Conservation (phyloP, 805 yeast species). For the Crinitomyces ghanaensis region DNA sequence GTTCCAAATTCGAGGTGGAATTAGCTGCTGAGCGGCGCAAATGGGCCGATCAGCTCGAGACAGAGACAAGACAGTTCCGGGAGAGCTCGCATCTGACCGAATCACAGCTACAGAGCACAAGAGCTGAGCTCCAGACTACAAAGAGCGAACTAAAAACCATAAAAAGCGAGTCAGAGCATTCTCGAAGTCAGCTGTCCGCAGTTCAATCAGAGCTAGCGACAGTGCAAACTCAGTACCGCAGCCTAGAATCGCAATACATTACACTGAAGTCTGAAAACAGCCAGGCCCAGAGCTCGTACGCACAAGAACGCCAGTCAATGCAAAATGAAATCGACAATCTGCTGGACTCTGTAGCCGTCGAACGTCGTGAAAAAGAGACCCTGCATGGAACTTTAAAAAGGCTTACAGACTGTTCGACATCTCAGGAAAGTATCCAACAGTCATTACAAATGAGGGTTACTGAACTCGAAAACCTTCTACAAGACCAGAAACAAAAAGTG, state of each 20-base stretch:
- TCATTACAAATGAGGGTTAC: constrained; percentile 13
- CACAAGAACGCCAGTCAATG: constrained; percentile 20
- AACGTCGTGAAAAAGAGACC: constrained; percentile 17
- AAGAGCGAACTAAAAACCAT: too few relatives aligned
- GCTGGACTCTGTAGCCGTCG: too few relatives aligned
- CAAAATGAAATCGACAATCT: constrained; percentile 15
- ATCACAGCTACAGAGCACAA: too few relatives aligned
- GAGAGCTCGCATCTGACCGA: too few relatives aligned
- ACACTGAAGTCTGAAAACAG: constrained; percentile 21
- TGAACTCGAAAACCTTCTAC: constrained; percentile 14
- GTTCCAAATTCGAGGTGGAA: not conserved
- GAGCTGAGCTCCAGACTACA: too few relatives aligned
- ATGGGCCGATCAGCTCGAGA: too few relatives aligned
- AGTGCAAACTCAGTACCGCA: too few relatives aligned
- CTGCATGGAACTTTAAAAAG: constrained; percentile 23
- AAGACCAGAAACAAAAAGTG: constrained; percentile 13
- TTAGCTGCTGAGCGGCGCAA: not conserved
- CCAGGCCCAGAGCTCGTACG: constrained; percentile 17
- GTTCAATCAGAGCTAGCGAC: too few relatives aligned
- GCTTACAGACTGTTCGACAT: constrained; percentile 18
- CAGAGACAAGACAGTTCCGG: too few relatives aligned
- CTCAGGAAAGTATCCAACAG: constrained; percentile 14
- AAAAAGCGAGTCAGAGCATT: too few relatives aligned
- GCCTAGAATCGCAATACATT: constrained; percentile 1
- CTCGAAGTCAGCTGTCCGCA: too few relatives aligned